phyloP scores from a whole-genome alignment of 169 alveolate species.

The Plasmodium ovale region DNA sequence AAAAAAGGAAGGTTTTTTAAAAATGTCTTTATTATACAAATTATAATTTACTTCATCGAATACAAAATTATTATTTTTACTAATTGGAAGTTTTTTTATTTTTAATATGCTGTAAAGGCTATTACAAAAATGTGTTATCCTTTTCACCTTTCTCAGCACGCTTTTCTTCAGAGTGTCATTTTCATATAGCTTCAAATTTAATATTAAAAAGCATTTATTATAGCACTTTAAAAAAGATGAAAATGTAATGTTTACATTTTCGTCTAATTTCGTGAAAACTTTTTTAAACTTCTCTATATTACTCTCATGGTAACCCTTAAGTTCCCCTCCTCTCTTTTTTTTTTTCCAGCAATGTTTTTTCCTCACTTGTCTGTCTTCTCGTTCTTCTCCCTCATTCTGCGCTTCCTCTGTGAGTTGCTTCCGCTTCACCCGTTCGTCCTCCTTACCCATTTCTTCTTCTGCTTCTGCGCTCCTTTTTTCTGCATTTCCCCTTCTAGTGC shows the following conservation, averaged over 20 bases:
- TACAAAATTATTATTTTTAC: conserved; percentile 26
- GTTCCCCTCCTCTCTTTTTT: background rate
- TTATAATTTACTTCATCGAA: conserved; percentile 44
- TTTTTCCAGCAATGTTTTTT: background rate
- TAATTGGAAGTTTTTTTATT: conserved; percentile 56
- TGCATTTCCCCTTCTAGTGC: background rate
- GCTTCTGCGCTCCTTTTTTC: background rate
- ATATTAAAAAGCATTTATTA: conserved; percentile 29
- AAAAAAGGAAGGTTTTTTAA: conserved; percentile 53
- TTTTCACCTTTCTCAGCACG: conserved; percentile 4
- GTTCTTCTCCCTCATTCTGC: background rate
- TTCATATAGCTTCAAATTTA: conserved; percentile 29
- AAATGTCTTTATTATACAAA: conserved; percentile 39
- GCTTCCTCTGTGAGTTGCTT: background rate
- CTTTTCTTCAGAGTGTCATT: conserved; percentile 12
- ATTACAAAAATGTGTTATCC: conserved; percentile 13
- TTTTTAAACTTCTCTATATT: conserved; percentile 18
- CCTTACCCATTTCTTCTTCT: background rate
- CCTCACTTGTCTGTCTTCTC: background rate
- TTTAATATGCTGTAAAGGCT: conserved; percentile 53
- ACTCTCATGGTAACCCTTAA: background rate
- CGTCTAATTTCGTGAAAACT: conserved; percentile 17
- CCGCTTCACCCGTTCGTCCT: background rate
- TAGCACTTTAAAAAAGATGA: conserved; percentile 68
- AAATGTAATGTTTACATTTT: conserved; percentile 38